Evolutionary conservation across 2,329 filamentous ascomycete species (phyloP).

Genomic region (Mycosphaerella arachidis): DNA sequence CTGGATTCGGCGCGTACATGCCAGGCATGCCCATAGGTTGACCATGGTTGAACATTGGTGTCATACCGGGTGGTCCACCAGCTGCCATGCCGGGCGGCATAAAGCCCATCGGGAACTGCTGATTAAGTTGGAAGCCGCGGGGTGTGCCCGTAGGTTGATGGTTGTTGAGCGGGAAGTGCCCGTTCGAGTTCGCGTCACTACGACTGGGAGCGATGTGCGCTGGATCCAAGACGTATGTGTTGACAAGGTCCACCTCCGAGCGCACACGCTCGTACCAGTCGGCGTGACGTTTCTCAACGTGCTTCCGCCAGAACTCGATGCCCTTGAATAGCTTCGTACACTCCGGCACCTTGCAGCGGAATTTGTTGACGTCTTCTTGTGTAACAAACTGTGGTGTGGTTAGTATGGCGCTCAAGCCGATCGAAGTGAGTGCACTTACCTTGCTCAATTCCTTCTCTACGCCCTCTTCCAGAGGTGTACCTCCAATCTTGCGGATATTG

Average conservation of each 20-base stretch:
- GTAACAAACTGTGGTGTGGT: conserved; percentile 61
- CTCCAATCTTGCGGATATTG: conserved; percentile 85
- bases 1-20: conserved; percentile 16
- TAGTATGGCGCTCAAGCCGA: neutral
- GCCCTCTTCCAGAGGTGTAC: conserved; percentile 79
- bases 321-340: conserved; percentile 98
- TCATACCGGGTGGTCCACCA: conserved; percentile 30
- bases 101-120: conserved; percentile 43
- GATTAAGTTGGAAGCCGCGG: conserved; percentile 82
- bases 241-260: conserved; percentile 85
- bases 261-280: conserved; percentile 81
- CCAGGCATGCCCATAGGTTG: conserved; percentile 42
- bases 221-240: conserved; percentile 89
- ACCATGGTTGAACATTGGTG: conserved; percentile 25
- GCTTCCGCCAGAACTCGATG: conserved; percentile 95
- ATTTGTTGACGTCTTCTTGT: conserved; percentile 96
- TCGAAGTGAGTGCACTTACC: conserved; percentile 18
- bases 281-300: conserved; percentile 89
- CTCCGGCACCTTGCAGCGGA: conserved; percentile 91
- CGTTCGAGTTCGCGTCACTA: conserved; percentile 91
- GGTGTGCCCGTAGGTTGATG: conserved; percentile 74
- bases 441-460: conserved; percentile 80
- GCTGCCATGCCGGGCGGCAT: conserved; percentile 45
- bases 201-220: conserved; percentile 90
- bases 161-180: conserved; percentile 81